A percentile compares a stretch with the other conserved stretches of the same genome.
These are phyloP conservation scores for Backusella tuberculispora DNA, from an alignment of 192 early-diverging fungal genomes.

Conservation along the genomic window DNA sequence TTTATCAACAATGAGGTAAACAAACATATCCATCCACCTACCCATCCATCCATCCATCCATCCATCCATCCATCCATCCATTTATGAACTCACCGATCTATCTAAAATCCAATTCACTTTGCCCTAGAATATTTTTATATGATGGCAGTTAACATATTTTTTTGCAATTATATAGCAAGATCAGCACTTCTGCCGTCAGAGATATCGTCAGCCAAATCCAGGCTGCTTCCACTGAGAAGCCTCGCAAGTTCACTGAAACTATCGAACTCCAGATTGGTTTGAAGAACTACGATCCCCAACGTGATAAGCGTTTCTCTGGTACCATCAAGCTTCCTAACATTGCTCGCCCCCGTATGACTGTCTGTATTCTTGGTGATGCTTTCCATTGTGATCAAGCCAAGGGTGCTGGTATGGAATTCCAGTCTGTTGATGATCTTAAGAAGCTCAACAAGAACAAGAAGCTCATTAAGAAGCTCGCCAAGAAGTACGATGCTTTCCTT, in stretches of 20 bases:
- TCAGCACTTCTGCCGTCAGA: conserved; percentile 89
- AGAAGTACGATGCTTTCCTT: conserved; percentile 98
- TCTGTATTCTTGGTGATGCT: conserved; percentile 95
- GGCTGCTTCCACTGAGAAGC: conserved; percentile 83
- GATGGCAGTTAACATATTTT: not conserved
- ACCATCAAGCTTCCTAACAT: conserved; percentile 92
- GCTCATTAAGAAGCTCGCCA: conserved; percentile 99
- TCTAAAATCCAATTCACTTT: not conserved
- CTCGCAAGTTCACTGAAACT: conserved; percentile 96
- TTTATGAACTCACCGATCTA: not conserved
- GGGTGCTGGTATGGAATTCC: conserved; percentile 84
- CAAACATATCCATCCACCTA: conserved; percentile 18
- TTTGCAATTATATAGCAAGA: conserved; percentile 59
- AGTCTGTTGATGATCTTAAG: conserved; percentile 98
- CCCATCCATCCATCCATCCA: conserved; percentile 27
- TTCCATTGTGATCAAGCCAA: conserved; percentile 96
- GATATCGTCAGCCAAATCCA: conserved; percentile 73
- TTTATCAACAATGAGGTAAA: conserved; percentile 39
- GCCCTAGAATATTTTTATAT: not conserved
- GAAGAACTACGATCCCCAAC: conserved; percentile 99
- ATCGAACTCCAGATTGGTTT: conserved; percentile 98
- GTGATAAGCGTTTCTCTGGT: conserved; percentile 99
- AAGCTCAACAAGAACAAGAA: conserved; percentile 99
- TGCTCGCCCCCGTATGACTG: conserved; percentile 92
- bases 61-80: conserved; percentile 27